Percentiles rank a stretch among this genome's conserved stretches.
phyloP scores from a whole-genome alignment of 2,329 filamentous ascomycete species.

The Fusarium annulatum region DNA sequence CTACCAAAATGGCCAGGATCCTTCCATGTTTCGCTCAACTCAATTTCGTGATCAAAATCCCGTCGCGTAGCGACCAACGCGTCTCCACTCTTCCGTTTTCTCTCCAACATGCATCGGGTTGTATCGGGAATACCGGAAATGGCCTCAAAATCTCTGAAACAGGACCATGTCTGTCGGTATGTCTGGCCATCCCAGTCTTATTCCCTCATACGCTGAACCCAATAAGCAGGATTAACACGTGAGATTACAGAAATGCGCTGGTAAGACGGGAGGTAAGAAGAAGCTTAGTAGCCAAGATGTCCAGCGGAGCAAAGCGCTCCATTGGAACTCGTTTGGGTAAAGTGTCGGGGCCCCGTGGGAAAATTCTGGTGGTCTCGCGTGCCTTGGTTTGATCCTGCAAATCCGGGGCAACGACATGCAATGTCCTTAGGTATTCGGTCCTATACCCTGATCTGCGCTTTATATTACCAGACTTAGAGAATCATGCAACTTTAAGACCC shows the following conservation, averaged over 20 bases:
- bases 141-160: neutral
- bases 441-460: neutral
- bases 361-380: neutral
- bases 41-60: neutral
- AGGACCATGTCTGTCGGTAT: neutral
- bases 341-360: neutral
- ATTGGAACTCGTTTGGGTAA: neutral
- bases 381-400: neutral
- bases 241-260: neutral
- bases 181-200: neutral
- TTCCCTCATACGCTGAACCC: neutral
- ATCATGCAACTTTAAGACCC: neutral
- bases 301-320: neutral
- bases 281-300: neutral
- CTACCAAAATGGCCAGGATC: neutral
- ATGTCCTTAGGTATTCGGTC: neutral
- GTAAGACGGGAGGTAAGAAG: neutral
- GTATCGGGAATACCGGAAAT: neutral
- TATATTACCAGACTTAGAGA: accelerated
- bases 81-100: neutral
- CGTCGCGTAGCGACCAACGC: neutral
- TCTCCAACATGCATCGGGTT: neutral
- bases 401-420: neutral
- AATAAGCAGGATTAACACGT: neutral
- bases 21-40: neutral